phyloP scores from a whole-genome alignment of 768 basidiomycete species.

The Rickenella mellea region DNA sequence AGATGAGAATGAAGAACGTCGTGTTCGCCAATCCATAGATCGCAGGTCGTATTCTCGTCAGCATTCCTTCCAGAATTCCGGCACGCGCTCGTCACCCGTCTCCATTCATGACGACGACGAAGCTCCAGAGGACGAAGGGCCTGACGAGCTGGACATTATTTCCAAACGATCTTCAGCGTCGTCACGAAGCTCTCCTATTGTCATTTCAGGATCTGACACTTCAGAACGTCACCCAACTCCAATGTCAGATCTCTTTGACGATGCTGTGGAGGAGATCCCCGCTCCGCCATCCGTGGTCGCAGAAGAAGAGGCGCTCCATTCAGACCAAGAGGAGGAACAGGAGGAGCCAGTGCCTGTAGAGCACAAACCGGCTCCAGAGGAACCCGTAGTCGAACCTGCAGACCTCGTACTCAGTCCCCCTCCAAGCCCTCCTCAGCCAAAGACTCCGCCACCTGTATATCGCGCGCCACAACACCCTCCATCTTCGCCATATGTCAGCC shows the following conservation, averaged over 20 bases:
- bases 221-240: no score
- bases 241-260: neutral
- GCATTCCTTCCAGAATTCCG: constrained; percentile 4
- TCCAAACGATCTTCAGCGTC: constrained; percentile 18
- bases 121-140: constrained; percentile 9
- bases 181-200: neutral
- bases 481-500: neutral
- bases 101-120: constrained; percentile 9
- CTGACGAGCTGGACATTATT: constrained; percentile 34
- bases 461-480: no score
- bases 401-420: neutral
- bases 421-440: neutral
- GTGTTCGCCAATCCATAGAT: constrained; percentile 6
- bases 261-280: neutral
- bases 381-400: neutral
- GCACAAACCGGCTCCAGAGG: neutral
- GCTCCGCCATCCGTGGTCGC: constrained; percentile 2
- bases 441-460: neutral
- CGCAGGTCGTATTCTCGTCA: neutral
- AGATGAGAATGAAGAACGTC: constrained; percentile 9
- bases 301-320: constrained; percentile 6
- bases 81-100: constrained; percentile 11
- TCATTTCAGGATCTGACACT: neutral
- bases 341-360: neutral
- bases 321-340: constrained; percentile 2